These are phyloP conservation scores for Solanum neorickii DNA, from an alignment of 257 asterid genomes.

Conservation along the genomic window DNA sequence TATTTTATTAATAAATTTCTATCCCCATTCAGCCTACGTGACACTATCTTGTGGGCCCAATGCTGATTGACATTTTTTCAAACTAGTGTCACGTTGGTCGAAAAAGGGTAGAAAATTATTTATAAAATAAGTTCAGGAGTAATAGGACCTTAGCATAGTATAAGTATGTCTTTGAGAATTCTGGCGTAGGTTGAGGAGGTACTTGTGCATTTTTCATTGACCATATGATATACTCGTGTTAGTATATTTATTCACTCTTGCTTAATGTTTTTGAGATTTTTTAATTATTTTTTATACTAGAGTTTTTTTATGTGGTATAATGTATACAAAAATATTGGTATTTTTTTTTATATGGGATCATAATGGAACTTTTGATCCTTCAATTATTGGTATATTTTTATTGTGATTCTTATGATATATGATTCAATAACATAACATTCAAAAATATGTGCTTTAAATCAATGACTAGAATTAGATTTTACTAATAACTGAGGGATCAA, in stretches of 20 bases:
- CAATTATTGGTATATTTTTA: background rate
- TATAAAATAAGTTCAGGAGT: no score
- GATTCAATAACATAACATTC: background rate
- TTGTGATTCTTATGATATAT: background rate
- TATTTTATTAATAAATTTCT: no score
- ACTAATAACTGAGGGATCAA: background rate
- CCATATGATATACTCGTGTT: background rate
- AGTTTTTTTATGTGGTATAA: background rate
- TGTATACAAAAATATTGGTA: background rate
- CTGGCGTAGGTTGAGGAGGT: accelerated
- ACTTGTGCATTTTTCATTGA: background rate
- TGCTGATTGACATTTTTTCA: no score
- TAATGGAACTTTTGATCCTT: background rate
- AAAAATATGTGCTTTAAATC: background rate
- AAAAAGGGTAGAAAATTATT: no score
- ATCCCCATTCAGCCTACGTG: accelerated
- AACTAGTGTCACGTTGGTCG: no score
- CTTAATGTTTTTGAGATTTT: background rate
- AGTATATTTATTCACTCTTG: background rate
- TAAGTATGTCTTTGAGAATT: accelerated
- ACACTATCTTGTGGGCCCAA: no score
- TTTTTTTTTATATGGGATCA: background rate
- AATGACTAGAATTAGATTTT: background rate
- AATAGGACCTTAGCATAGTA: no score
- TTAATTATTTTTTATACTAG: background rate